Conservation (phyloP, 2,329 filamentous ascomycete species). For the Epichloe hybrida region DNA sequence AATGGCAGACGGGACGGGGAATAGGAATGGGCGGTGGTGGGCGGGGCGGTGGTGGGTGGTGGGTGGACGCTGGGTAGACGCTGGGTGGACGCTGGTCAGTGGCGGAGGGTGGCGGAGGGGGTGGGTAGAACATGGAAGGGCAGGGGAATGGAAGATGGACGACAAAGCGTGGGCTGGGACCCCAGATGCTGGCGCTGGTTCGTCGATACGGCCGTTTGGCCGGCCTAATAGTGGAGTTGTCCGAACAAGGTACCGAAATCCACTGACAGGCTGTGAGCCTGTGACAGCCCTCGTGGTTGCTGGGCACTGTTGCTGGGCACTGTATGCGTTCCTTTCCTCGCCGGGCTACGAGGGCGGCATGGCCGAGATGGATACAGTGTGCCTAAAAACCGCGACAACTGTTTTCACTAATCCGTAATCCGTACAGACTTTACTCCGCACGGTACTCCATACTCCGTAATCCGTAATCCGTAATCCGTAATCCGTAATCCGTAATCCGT, state of each 20-base stretch:
- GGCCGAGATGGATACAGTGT: neutral
- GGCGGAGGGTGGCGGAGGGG: neutral
- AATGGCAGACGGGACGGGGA: neutral
- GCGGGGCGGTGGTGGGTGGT: neutral
- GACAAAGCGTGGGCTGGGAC: slow-evolving; percentile 1
- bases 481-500: too few relatives aligned
- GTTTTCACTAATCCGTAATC: neutral
- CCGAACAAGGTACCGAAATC: slow-evolving; percentile 7
- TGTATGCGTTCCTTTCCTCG: neutral
- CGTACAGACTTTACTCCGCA: neutral
- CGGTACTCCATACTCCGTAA: neutral
- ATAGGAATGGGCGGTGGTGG: slow-evolving; percentile 1
- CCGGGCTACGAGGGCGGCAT: neutral
- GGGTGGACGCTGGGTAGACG: too few relatives aligned
- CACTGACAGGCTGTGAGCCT: too few relatives aligned
- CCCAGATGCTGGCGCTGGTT: slow-evolving; percentile 16
- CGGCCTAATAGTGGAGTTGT: slow-evolving; percentile 44
- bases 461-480: neutral
- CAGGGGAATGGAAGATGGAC: slow-evolving; percentile 8
- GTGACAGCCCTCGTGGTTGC: neutral
- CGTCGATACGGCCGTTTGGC: slow-evolving; percentile 38
- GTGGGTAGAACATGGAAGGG: slow-evolving; percentile 8
- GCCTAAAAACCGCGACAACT: neutral
- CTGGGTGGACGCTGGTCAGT: too few relatives aligned
- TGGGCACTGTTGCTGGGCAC: slow-evolving; percentile 5